Evolutionary conservation across 2,329 filamentous ascomycete species (phyloP), one percentile per base, ranked within the genome.

Genomic region (Elsinoe batatas): DNA sequence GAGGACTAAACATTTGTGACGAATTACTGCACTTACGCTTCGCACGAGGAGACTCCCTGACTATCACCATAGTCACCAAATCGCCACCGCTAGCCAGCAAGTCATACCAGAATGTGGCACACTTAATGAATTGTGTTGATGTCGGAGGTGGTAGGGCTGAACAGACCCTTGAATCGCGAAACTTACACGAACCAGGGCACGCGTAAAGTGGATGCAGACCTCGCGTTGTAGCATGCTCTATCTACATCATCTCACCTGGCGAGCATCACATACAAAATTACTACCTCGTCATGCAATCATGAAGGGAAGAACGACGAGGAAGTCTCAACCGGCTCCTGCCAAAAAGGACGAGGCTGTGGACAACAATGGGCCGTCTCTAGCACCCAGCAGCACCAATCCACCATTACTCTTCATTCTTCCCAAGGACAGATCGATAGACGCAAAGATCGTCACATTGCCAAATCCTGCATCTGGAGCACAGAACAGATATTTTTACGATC

Each of bases 381-480:
- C 67, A 12, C 58, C 68, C 22, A 67, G 65, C 59, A 69, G 68
- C 43, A 54, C 64, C 1, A 72, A 72, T 57, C 74, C 74, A 11
- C 74, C 74, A 3, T 80, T 76, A 60, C 70, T 81, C 7, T 79
- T 84, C 61, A 73, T 84, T 12, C 68, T 85, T 0, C 82, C 82
- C 2, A 74, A 75, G 57, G 66, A 75, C 40, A 68, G 72, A 3
- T 79, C 78, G 12, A 64, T 69, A 53, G 71, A 78, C 58, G 74
- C 80, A 40, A 74, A 79, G 54, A 77, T 84, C 46, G 64, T 82
- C 57, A 76, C 74, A 4, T 67, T 85, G 10, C 72, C 76, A 3
- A 74, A 81, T 58, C 81, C 81, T 6, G 73, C 74, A 36, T 78
- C 74, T 12, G 66, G 65, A 3, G 66, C 65, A 6, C 67, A 73